Evolutionary conservation across 176 grass and related monocot genomes (phyloP), one percentile per base, ranked within the genome.

Genomic region (Paspalum notatum): DNA sequence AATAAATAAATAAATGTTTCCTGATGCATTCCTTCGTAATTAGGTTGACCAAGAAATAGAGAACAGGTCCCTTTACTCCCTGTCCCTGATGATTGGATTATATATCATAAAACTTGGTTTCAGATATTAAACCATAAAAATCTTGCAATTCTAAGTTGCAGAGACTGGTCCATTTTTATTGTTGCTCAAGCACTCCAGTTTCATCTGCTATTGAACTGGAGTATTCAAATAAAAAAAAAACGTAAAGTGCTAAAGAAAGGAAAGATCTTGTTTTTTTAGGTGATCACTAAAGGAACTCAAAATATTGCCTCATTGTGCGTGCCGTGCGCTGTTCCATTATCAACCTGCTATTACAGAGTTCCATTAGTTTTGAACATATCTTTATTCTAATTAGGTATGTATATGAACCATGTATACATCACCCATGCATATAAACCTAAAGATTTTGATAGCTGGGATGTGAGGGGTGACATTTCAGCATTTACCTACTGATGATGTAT

Each of bases 181-280:
- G 77, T 51, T 87, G 15, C 67, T 46, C 8, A 85, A 70, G 42
- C 16, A n/a, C 70, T 63, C 0, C n/a, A 74, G 54, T 44, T 12
- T 68, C 45, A 65, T 74, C 18, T 17, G 52, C 43, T 73, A 39
- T 49, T 53, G 39, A 20, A 56, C 53, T 63, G 37, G 6, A 65
- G 58, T 43, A 54, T 55, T 74, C 14, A 57, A 43, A 55, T 16
- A 26, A 39, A 59, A 85, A 46, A 4, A 87, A 53, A 4, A 22
- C 9, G 22, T 73, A 22, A 8, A 47, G 1, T 27, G 41, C 46
- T 59, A 64, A 14, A 77, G 50, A 75, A 39, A 20, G 15, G 22
- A 76, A 74, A 49, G 25, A 20, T 71, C 40, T 25, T 25, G 20
- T 13, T 40, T 76, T 15, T 59, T 48, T 21, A 47, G 24, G 43